A percentile compares a stretch with the other conserved stretches of the same genome.
Conservation (phyloP, 2,329 filamentous ascomycete species). For the Cladophialophora carrionii region DNA sequence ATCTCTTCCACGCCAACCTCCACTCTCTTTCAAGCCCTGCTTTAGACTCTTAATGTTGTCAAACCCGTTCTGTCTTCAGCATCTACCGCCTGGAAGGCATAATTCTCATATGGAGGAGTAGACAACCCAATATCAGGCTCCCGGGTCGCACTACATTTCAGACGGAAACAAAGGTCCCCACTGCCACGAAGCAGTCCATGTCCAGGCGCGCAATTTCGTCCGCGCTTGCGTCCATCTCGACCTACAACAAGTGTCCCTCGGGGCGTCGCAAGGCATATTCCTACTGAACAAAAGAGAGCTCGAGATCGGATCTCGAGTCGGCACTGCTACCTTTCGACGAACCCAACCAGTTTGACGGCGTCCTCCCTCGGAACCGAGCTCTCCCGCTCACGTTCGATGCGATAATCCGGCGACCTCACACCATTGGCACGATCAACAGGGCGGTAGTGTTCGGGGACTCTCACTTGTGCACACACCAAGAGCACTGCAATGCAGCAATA, state of each 20-base stretch:
- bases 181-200: constrained; percentile 10
- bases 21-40: constrained; percentile 8
- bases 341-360: background rate
- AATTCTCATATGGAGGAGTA: constrained; percentile 20
- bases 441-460: background rate
- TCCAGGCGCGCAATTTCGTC: constrained; percentile 7
- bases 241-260: background rate
- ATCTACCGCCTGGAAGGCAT: constrained; percentile 23
- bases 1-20: constrained; percentile 15
- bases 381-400: background rate
- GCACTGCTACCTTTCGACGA: background rate
- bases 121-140: constrained; percentile 17
- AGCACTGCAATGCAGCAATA: constrained; percentile 27
- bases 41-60: constrained; percentile 1
- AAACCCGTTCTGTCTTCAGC: constrained; percentile 4
- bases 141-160: constrained; percentile 1
- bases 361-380: background rate
- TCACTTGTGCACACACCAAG: constrained; percentile 2
- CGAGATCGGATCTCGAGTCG: background rate
- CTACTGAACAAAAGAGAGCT: background rate
- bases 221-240: constrained; percentile 3
- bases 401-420: background rate
- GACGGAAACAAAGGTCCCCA: background rate
- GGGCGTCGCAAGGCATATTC: background rate
- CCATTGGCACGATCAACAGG: background rate